Evolutionary conservation across 352 stramenopile genomes (phyloP).

Genomic region (Phytophthora hybrid): DNA sequence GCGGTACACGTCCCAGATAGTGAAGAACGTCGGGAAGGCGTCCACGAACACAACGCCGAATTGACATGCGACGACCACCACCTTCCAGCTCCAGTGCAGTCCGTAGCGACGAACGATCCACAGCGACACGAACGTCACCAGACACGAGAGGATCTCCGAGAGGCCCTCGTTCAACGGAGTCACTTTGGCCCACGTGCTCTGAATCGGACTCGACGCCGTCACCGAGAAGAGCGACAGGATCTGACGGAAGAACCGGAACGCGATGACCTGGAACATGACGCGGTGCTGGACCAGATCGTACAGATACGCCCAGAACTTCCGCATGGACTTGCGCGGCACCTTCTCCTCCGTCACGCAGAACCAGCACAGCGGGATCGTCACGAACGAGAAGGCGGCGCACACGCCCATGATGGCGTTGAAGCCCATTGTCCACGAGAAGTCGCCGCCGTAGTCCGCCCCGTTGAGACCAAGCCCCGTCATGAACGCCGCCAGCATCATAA

Average conservation of each 20-base stretch:
- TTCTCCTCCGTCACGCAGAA: conserved; percentile 58
- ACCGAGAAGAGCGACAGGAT: conserved; percentile 60
- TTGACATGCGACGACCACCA: conserved; percentile 49
- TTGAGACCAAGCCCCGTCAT: conserved; percentile 61
- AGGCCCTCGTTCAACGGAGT: conserved; percentile 67
- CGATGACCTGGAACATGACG: conserved; percentile 64
- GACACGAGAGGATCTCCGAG: conserved; percentile 49
- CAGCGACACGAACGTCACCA: conserved; percentile 52
- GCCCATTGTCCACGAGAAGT: conserved; percentile 61
- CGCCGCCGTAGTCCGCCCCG: conserved; percentile 53
- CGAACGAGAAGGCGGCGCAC: conserved; percentile 45
- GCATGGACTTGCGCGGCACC: conserved; percentile 39
- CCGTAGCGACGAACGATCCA: conserved; percentile 55
- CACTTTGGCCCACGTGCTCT: conserved; percentile 63
- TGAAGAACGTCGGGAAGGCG: conserved; percentile 58
- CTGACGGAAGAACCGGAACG: conserved; percentile 60
- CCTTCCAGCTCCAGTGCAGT: conserved; percentile 66
- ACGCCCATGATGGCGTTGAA: conserved; percentile 65
- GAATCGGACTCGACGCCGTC: conserved; percentile 55
- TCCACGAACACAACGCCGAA: conserved; percentile 59
- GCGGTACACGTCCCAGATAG: conserved; percentile 74
- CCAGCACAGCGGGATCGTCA: conserved; percentile 52
- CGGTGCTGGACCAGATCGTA: conserved; percentile 58
- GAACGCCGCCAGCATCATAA: conserved; percentile 50
- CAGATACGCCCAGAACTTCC: conserved; percentile 45